These are phyloP conservation scores for Mortierella sp. DNA, from an alignment of 371 early-diverging fungal species.

Conservation along the genomic window DNA sequence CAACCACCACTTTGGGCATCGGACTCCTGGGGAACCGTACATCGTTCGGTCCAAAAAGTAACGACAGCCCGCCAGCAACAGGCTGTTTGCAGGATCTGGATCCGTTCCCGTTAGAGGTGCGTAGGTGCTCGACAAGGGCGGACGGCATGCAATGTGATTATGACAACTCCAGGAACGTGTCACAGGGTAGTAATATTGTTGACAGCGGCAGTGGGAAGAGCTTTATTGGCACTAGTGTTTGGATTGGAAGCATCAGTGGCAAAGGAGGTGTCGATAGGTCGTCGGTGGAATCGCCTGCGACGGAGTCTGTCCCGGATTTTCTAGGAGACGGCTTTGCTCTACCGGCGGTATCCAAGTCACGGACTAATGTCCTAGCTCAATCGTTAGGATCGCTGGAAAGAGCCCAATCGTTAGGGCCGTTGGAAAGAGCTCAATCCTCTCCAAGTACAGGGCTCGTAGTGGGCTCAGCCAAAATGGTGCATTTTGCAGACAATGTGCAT, in stretches of 20 bases:
- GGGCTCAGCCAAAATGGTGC: constrained; percentile 18
- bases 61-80: neutral
- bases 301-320: constrained; percentile 29
- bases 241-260: constrained; percentile 1
- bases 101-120: neutral
- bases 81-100: constrained; percentile 22
- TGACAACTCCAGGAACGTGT: neutral
- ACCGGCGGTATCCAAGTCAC: neutral
- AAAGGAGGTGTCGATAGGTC: neutral
- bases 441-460: neutral
- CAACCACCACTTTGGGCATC: constrained; percentile 11
- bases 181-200: constrained; percentile 1
- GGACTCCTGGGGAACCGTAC: constrained; percentile 6
- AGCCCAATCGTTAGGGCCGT: neutral
- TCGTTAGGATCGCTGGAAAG: neutral
- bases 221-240: neutral
- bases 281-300: constrained; percentile 6
- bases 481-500: constrained; percentile 17
- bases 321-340: constrained; percentile 24
- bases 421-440: neutral
- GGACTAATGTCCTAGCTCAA: neutral
- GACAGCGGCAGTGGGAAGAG: constrained; percentile 14
- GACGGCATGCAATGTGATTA: neutral
- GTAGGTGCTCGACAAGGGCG: neutral
- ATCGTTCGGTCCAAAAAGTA: constrained; percentile 7